phyloP scores from a whole-genome alignment of 768 basidiomycete species.

The Tylopilus sp. region DNA sequence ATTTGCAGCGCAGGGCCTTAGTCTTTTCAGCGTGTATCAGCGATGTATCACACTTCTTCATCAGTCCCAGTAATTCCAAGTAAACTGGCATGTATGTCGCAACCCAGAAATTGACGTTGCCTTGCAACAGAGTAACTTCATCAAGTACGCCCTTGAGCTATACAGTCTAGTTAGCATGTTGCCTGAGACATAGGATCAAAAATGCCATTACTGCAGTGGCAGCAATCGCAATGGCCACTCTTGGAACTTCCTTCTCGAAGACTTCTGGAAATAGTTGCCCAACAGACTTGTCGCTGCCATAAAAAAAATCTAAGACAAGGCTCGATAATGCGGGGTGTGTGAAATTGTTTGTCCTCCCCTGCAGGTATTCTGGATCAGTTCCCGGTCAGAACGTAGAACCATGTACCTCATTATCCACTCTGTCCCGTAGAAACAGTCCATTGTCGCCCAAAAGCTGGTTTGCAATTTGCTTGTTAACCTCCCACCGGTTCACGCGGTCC shows the following conservation, averaged over 20 bases:
- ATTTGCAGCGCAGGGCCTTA: background rate
- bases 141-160: background rate
- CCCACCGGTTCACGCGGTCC: no score
- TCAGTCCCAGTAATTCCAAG: background rate
- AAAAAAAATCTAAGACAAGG: background rate
- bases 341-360: no score
- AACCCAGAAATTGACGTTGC: background rate
- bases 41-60: background rate
- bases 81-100: background rate
- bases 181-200: no score
- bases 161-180: background rate
- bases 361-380: no score
- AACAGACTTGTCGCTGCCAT: background rate
- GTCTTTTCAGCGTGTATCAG: background rate
- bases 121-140: background rate
- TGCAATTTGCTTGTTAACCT: no score
- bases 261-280: background rate
- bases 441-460: no score
- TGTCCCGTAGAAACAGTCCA: no score
- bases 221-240: background rate
- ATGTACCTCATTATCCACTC: no score
- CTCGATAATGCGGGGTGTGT: no score
- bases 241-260: background rate
- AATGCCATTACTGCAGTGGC: background rate
- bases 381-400: no score